A percentile compares a stretch with the other conserved stretches of the same genome.
Conservation (phyloP, 2,329 filamentous ascomycete genomes). For the Colletotrichum incanum region DNA sequence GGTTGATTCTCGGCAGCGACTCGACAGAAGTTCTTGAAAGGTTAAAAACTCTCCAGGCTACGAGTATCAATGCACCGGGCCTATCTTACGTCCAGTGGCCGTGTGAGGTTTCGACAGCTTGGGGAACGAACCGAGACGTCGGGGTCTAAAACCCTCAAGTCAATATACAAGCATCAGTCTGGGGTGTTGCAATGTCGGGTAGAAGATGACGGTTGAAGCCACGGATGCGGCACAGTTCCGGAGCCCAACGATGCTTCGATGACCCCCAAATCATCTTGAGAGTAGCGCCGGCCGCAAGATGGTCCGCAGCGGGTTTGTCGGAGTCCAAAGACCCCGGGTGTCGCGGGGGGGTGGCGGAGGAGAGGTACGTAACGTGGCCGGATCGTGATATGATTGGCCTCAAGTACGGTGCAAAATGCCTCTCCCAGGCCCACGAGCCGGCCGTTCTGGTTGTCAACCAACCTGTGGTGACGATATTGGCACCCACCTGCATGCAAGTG, state of each 20-base stretch:
- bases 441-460: slow-evolving; percentile 4
- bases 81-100: background rate
- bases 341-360: slow-evolving; percentile 31
- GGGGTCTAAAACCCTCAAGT: background rate
- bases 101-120: background rate
- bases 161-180: background rate
- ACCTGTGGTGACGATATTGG: background rate
- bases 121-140: background rate
- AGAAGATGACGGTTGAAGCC: background rate
- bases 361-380: slow-evolving; percentile 15
- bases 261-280: background rate
- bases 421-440: background rate
- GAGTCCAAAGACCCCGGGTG: slow-evolving; percentile 19
- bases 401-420: slow-evolving; percentile 1
- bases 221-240: background rate
- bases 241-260: background rate
- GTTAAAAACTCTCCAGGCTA: background rate
- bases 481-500: slow-evolving; percentile 26
- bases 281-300: slow-evolving; percentile 10
- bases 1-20: background rate
- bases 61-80: background rate
- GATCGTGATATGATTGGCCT: slow-evolving; percentile 26
- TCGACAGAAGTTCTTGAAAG: background rate
- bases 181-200: no score
- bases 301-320: slow-evolving; percentile 22